These are phyloP conservation scores for Aspergillus melleus DNA, from an alignment of 2,329 filamentous ascomycete species.

Conservation along the genomic window DNA sequence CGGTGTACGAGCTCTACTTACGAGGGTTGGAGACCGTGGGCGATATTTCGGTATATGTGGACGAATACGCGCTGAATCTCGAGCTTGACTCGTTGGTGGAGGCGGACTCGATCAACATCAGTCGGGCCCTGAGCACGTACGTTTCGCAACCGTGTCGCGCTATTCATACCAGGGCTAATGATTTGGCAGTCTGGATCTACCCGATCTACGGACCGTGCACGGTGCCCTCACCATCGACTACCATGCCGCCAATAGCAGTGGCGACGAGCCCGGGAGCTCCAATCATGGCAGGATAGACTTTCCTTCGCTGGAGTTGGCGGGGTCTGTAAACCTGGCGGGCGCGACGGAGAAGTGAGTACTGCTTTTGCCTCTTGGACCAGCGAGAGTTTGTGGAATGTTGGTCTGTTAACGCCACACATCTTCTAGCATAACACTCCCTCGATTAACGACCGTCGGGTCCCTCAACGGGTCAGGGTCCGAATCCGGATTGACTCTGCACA, in stretches of 20 bases:
- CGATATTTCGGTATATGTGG: neutral
- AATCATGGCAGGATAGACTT: neutral
- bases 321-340: neutral
- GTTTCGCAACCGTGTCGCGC: neutral
- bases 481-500: neutral
- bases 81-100: neutral
- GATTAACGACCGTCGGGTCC: neutral
- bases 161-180: neutral
- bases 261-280: neutral
- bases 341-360: neutral
- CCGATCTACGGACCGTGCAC: neutral
- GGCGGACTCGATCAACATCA: neutral
- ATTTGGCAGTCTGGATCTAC: neutral
- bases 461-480: neutral
- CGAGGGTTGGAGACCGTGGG: neutral
- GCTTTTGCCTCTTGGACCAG: neutral
- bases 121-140: neutral
- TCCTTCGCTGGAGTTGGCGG: neutral
- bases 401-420: neutral
- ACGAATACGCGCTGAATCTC: neutral
- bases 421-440: neutral
- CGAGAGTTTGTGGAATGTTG: neutral
- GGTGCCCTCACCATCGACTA: neutral
- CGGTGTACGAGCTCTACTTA: neutral
- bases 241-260: neutral